A percentile compares a stretch with the other conserved stretches of the same genome.
These are phyloP conservation scores for Penicillium sp. DNA, from an alignment of 2,329 filamentous ascomycete genomes.

Conservation along the genomic window DNA sequence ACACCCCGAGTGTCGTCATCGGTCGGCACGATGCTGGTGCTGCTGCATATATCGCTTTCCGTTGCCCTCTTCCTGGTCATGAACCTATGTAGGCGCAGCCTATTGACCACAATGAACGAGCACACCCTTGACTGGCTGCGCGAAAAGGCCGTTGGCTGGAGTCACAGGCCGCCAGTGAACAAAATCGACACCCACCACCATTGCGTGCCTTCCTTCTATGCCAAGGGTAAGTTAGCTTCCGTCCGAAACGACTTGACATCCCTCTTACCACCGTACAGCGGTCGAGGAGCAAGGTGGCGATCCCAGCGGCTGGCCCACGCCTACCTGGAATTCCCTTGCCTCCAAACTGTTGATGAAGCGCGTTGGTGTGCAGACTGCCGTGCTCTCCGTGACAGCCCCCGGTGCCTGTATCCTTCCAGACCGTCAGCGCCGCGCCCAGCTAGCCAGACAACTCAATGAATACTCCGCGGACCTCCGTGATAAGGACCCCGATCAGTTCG, in stretches of 20 bases:
- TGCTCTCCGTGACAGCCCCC: conserved; percentile 15
- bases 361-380: conserved; percentile 9
- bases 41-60: no score
- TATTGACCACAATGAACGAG: background rate
- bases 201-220: conserved; percentile 29
- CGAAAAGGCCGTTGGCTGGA: conserved; percentile 26
- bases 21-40: background rate
- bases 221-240: conserved; percentile 19
- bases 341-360: conserved; percentile 28
- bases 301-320: conserved; percentile 30
- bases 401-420: conserved; percentile 16
- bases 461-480: conserved; percentile 13
- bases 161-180: conserved; percentile 23
- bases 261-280: conserved; percentile 15
- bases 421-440: background rate
- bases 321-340: conserved; percentile 21
- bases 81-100: background rate
- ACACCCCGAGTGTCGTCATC: no score
- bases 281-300: conserved; percentile 27
- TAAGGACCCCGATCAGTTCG: conserved; percentile 1
- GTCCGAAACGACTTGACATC: background rate
- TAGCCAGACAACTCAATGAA: conserved; percentile 13
- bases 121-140: conserved; percentile 24
- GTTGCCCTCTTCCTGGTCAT: background rate
- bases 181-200: conserved; percentile 35